These are phyloP conservation scores for Asterophora parasitica DNA, from an alignment of 768 basidiomycete species.

Conservation along the genomic window DNA sequence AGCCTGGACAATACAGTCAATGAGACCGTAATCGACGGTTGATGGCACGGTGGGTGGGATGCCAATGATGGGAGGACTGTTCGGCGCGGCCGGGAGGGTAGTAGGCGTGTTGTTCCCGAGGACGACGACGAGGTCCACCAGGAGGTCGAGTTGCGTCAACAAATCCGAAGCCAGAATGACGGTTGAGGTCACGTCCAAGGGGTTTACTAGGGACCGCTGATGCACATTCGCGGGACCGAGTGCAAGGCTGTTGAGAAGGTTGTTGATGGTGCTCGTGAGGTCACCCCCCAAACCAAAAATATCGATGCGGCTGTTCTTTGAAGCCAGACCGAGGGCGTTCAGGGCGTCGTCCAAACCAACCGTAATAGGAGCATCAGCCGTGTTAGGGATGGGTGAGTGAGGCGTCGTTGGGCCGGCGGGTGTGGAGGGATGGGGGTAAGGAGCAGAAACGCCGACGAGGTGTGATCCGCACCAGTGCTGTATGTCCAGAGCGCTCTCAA, in stretches of 20 bases:
- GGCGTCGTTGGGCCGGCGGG: background rate
- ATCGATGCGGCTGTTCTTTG: conserved; percentile 5
- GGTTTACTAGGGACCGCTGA: background rate
- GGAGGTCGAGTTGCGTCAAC: conserved; percentile 11
- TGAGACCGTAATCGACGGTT: conserved; percentile 4
- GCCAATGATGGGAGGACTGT: background rate
- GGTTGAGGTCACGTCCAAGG: background rate
- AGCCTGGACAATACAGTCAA: conserved; percentile 13
- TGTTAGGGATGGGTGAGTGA: conserved; percentile 3
- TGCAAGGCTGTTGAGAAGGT: conserved; percentile 2
- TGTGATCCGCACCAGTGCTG: conserved; percentile 15
- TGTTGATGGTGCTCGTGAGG: conserved; percentile 4
- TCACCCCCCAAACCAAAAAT: background rate
- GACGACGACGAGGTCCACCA: conserved; percentile 18
- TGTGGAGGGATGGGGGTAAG: background rate
- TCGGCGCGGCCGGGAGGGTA: conserved; percentile 2
- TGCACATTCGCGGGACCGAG: conserved; percentile 8
- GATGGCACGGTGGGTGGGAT: background rate
- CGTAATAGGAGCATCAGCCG: conserved; percentile 2
- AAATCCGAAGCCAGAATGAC: conserved; percentile 15
- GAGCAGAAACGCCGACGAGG: conserved; percentile 3
- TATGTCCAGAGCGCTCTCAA: conserved; percentile 12
- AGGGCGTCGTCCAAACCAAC: conserved; percentile 10
- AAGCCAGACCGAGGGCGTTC: conserved; percentile 5
- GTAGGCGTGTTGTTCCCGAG: conserved; percentile 11